phyloP scores from a whole-genome alignment of 306 rosid genomes.

The Trifolium dubium region DNA sequence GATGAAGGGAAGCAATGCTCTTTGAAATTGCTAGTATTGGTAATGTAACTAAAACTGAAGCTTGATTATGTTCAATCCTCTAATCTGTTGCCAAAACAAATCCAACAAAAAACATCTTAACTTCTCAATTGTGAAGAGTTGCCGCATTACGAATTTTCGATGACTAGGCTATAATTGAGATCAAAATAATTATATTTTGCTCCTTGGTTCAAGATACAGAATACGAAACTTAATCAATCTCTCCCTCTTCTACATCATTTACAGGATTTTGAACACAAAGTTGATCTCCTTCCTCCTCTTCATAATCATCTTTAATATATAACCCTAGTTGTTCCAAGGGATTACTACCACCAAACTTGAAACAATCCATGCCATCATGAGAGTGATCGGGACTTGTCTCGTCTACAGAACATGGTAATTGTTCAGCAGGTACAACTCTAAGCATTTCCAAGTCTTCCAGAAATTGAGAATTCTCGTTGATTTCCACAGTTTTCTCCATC shows the following conservation, averaged over 20 bases:
- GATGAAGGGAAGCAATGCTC: not conserved
- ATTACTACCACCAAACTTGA: slow-evolving; percentile 65
- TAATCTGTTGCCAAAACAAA: not conserved
- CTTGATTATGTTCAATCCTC: not conserved
- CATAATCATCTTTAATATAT: slow-evolving; percentile 72
- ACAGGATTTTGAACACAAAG: slow-evolving; percentile 46
- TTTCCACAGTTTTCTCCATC: slow-evolving; percentile 84
- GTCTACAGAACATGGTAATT: slow-evolving; percentile 58
- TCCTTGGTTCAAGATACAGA: slow-evolving; percentile 34
- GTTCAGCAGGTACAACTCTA: slow-evolving; percentile 58
- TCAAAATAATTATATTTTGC: slow-evolving; percentile 34
- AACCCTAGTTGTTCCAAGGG: slow-evolving; percentile 82
- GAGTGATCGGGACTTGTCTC: slow-evolving; percentile 70
- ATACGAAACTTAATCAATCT: slow-evolving; percentile 55
- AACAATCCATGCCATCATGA: slow-evolving; percentile 64
- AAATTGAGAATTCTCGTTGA: slow-evolving; percentile 72
- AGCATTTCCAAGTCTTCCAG: slow-evolving; percentile 78
- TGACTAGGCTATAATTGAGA: slow-evolving; percentile 10
- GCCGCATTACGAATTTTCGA: not conserved
- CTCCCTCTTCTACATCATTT: slow-evolving; percentile 83
- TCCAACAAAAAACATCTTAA: slow-evolving; percentile 1
- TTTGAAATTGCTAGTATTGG: not conserved
- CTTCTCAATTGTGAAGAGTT: slow-evolving; percentile 25
- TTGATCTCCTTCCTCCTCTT: slow-evolving; percentile 71
- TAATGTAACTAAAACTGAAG: not conserved